Base-by-base conservation (phyloP, 805 yeast genomes). In the Pichia nanzhaoensis region DNA sequence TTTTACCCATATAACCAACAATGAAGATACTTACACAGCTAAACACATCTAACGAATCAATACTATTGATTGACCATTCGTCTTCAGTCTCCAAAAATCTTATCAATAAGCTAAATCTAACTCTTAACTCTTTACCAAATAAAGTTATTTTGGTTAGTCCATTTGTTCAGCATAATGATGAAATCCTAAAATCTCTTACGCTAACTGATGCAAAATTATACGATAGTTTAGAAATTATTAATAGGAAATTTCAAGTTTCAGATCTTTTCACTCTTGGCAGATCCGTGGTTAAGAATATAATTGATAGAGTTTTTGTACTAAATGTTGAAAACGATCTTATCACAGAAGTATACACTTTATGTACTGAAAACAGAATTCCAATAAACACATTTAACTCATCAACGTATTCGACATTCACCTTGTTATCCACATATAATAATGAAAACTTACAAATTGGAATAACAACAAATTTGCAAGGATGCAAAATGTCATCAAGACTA, bases 401-500 rank as follows among this genome's bases (percentile, higher is more conserved):
- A 0, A 80, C 79, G 28, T 68, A 73, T 21, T 84, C 93, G 44
- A 78, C 90, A 0, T 90, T 90, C 60, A 77, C 91, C 1, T 61
- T 88, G 44, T 67, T 88, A 19, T 84, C 96, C 0, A 78, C 90
- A 0, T 77, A 75, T 57, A 66, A 69, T 2, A 79, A 81, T 46
- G 93, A 95, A 42, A 45, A 49, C 28, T 78, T 90, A 63, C 91
- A 85, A 60, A 53, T 90, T 42, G 95, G 95, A 1, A 77, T 90
- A 9, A 79, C 91, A 3, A 90, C 97, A 0, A 76, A 81, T 21
- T 95, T 96, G 0, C 84, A 84, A 64, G 96, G 97, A 4, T 90
- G 97, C 66, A 77, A 87, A 42, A 67, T 90, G 42, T 95, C 96
- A 1, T 76, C 80, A 44, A 71, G 95, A 54, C 74, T 90, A 54